Evolutionary conservation across 2,329 filamentous ascomycete genomes (phyloP).

Genomic region (Drechslerella stenobrocha): DNA sequence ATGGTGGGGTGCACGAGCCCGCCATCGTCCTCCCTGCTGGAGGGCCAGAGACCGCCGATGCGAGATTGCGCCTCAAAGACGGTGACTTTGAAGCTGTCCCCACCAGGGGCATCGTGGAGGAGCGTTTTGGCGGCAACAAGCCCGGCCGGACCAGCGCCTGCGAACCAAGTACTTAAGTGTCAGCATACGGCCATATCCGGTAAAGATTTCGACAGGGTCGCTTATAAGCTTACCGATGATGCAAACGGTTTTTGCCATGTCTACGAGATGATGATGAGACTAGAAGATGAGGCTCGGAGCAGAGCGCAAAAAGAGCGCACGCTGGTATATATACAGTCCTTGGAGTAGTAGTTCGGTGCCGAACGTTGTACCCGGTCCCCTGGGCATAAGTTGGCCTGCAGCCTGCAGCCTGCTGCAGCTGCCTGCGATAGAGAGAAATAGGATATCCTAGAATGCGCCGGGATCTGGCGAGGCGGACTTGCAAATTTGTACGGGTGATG

Average conservation of each 20-base stretch:
- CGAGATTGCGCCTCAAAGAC: conserved; percentile 69
- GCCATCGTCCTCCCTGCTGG: conserved; percentile 59
- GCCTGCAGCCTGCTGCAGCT: no score
- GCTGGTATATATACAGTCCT: no score
- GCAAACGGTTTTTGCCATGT: conserved; percentile 60
- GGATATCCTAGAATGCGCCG: no score
- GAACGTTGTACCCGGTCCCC: no score
- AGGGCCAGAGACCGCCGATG: conserved; percentile 79
- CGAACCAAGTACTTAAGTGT: neutral
- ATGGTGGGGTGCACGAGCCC: conserved; percentile 68
- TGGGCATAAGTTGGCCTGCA: no score
- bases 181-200: neutral
- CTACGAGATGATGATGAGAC: conserved; percentile 20
- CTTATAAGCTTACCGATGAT: conserved; percentile 58
- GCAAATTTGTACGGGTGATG: no score
- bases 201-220: neutral
- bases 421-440: no score
- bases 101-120: conserved; percentile 63
- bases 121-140: conserved; percentile 74
- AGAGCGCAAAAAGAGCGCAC: no score
- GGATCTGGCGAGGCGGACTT: no score
- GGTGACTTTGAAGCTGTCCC: conserved; percentile 65
- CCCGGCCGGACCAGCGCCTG: conserved; percentile 71
- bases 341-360: no score
- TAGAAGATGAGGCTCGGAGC: conserved; percentile 7